Base-by-base conservation (phyloP, 441 rosid genomes). In the Populus hybrid region DNA sequence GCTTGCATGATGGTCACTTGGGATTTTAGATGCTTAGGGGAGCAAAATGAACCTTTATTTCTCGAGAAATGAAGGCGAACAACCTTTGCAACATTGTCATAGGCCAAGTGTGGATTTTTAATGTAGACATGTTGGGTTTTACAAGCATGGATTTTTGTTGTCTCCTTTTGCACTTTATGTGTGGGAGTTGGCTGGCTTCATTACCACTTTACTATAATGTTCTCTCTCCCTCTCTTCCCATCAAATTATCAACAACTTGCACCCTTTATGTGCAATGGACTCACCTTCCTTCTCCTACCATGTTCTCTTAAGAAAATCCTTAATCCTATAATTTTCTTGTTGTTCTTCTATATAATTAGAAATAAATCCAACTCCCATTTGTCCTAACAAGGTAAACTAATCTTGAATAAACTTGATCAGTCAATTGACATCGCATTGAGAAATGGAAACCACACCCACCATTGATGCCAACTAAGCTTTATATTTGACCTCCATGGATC, bases 111-210 rank as follows among this genome's bases (percentile, higher is more conserved):
- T 38, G 46, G 28, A 42, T 8, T 65, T 64, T 21, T 7, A 68
- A n/a, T 34, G 12, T 8, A 57, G 80, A 71, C 70, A 71, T 70
- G 28, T 40, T 71, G 80, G 71, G 71, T 26, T 40, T 71, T 65
- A n/a, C 21, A 71, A 28, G 72, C 66, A 72, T 78, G 76, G 82
- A 76, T 71, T 78, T 70, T 68, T 77, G 81, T 40, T 85, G 84
- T 83, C 84, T 36, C 40, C 23, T 71, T 69, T 65, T 79, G 71
- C 74, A 75, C 83, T 84, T 78, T 32, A 71, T 77, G 66, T 74
- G 32, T 78, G 80, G 72, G 73, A 69, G 78, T 82, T 75, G 82
- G 87, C 79, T 81, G 83, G 80, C 82, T 85, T 79, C 70, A 70
- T 40, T n/a, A 18, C 63, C 73, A 16, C 35, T 78, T 46, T 67